Percentiles rank a stretch among this genome's conserved stretches.
Conservation (phyloP, 2,329 filamentous ascomycete species). For the Ophiostoma ulmi region DNA sequence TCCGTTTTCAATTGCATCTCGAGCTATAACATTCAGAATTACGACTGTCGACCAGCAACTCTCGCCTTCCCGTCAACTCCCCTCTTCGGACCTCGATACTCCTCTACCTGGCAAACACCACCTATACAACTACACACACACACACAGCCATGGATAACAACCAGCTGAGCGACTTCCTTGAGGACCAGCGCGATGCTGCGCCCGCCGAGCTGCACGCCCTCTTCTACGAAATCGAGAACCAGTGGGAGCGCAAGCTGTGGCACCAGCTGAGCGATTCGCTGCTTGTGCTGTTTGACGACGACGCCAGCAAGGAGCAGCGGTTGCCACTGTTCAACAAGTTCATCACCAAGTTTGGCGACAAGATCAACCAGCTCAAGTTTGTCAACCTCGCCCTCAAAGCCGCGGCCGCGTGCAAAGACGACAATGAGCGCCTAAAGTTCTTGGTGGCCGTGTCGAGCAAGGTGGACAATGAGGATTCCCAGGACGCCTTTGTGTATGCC, state of each 20-base stretch:
- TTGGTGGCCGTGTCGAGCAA: constrained; percentile 76
- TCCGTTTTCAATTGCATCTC: neutral
- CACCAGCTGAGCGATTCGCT: constrained; percentile 92
- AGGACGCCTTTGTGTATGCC: constrained; percentile 94
- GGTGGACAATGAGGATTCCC: constrained; percentile 85
- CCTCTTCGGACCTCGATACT: neutral
- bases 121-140: neutral
- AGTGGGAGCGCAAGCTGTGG: constrained; percentile 98
- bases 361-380: constrained; percentile 98
- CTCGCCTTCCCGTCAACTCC: neutral
- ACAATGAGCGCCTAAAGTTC: constrained; percentile 79
- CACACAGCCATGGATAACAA: constrained; percentile 66
- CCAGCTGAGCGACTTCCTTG: constrained; percentile 85
- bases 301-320: constrained; percentile 75
- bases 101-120: neutral
- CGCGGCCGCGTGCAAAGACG: constrained; percentile 78
- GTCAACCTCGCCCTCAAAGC: constrained; percentile 85
- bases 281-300: constrained; percentile 78
- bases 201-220: constrained; percentile 82
- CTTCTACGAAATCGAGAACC: constrained; percentile 89
- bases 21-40: neutral
- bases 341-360: constrained; percentile 92
- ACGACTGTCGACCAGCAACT: neutral
- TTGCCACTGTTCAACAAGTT: constrained; percentile 91
- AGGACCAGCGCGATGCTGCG: constrained; percentile 80